These are phyloP conservation scores for Leucaena leucocephala DNA, from an alignment of 306 rosid genomes.

Conservation along the genomic window DNA sequence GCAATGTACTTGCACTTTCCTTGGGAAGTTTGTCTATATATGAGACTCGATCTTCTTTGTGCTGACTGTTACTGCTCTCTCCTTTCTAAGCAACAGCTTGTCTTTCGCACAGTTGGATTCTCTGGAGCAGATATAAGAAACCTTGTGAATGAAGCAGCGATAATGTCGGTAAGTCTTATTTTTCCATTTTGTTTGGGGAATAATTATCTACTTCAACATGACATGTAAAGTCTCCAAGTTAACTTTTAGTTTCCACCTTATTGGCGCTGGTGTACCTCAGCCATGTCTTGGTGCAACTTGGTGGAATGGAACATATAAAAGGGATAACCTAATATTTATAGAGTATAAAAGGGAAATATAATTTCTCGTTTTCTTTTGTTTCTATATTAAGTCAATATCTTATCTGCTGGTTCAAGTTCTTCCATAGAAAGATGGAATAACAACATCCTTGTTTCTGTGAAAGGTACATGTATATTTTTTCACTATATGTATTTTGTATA, in stretches of 20 bases:
- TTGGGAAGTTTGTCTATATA: neutral
- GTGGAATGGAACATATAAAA: neutral
- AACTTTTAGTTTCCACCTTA: slow-evolving; percentile 19
- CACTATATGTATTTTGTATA: neutral
- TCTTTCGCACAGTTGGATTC: slow-evolving; percentile 94
- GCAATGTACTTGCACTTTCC: neutral
- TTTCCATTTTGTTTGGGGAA: slow-evolving; percentile 19
- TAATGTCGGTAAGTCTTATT: slow-evolving; percentile 82
- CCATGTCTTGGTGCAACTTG: neutral
- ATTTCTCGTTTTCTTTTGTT: slow-evolving; percentile 4
- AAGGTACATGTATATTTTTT: neutral
- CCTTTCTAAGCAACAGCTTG: slow-evolving; percentile 67
- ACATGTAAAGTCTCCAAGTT: neutral
- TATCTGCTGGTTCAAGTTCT: neutral
- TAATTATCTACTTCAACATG: neutral
- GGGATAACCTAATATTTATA: slow-evolving; percentile 6
- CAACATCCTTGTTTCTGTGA: neutral
- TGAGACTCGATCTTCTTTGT: slow-evolving; percentile 32
- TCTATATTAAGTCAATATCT: neutral
- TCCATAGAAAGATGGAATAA: neutral
- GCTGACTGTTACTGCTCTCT: slow-evolving; percentile 34
- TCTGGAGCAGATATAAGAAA: slow-evolving; percentile 97
- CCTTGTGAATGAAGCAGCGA: slow-evolving; percentile 97
- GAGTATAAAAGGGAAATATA: neutral
- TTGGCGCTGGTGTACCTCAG: slow-evolving; percentile 7